A percentile compares a stretch with the other conserved stretches of the same genome.
These are phyloP conservation scores for Chaetomium sp. DNA, from an alignment of 2,329 filamentous ascomycete species.

Conservation along the genomic window DNA sequence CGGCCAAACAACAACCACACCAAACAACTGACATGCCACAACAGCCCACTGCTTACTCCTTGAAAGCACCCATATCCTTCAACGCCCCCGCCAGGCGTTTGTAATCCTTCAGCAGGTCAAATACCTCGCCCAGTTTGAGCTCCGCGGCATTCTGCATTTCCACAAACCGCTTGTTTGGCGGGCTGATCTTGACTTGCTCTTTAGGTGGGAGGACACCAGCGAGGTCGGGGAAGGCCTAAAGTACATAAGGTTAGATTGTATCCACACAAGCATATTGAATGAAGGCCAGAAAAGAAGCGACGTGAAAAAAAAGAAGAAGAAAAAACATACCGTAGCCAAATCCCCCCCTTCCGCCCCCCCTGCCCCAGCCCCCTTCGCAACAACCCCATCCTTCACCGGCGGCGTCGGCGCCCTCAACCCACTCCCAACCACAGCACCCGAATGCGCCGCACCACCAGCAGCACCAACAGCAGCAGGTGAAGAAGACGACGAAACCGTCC, in stretches of 20 bases:
- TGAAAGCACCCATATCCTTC: constrained; percentile 56
- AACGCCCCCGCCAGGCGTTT: constrained; percentile 61
- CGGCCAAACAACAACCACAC: background rate
- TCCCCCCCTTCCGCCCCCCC: constrained; percentile 47
- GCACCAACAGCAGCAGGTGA: constrained; percentile 23
- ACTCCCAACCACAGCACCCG: too few relatives aligned
- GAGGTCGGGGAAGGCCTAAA: constrained; percentile 58
- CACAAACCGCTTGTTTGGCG: constrained; percentile 67
- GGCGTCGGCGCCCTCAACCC: constrained; percentile 29
- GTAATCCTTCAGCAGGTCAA: constrained; percentile 67
- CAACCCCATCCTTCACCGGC: constrained; percentile 28
- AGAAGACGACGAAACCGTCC: constrained; percentile 40
- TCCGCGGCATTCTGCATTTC: constrained; percentile 64
- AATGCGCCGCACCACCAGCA: too few relatives aligned
- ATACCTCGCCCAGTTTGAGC: constrained; percentile 64
- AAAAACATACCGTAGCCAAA: constrained; percentile 46
- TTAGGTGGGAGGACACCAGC: constrained; percentile 50
- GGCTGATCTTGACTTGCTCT: constrained; percentile 49
- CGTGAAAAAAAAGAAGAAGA: too few relatives aligned
- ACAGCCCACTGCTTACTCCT: constrained; percentile 25
- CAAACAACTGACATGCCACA: background rate
- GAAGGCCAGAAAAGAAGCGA: background rate
- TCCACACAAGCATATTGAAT: background rate
- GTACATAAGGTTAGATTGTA: background rate
- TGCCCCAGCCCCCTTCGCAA: background rate